Conservation (phyloP, 495 filamentous ascomycete species). For the Clohesyomyces aquaticus region DNA sequence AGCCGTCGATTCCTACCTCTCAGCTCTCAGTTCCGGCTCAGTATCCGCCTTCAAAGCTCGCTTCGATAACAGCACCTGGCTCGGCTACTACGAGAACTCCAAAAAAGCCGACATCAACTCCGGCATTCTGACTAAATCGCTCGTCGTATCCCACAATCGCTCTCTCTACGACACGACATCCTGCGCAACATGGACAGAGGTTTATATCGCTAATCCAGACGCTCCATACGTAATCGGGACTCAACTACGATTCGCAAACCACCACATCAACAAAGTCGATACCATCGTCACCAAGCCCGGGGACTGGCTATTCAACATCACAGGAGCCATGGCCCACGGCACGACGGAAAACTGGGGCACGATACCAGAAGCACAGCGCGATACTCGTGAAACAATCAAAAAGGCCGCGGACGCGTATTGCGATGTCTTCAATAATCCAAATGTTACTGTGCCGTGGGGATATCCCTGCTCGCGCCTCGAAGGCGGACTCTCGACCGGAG, state of each 20-base stretch:
- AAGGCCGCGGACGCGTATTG: constrained; percentile 56
- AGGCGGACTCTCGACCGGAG: constrained; percentile 46
- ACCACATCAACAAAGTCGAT: constrained; percentile 46
- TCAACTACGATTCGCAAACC: constrained; percentile 52
- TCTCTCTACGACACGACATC: constrained; percentile 53
- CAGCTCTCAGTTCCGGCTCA: constrained; percentile 23
- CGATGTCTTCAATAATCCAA: constrained; percentile 54
- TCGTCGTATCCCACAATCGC: constrained; percentile 55
- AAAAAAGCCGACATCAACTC: constrained; percentile 43
- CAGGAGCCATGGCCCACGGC: constrained; percentile 52
- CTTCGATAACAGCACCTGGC: constrained; percentile 36
- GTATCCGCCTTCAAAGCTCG: constrained; percentile 18
- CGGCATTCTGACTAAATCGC: constrained; percentile 48
- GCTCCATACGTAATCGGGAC: constrained; percentile 58
- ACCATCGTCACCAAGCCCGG: constrained; percentile 52
- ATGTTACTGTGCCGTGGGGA: constrained; percentile 56
- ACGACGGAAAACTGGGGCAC: constrained; percentile 51
- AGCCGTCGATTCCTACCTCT: constrained; percentile 19
- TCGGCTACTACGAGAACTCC: constrained; percentile 48
- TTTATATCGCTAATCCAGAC: constrained; percentile 49
- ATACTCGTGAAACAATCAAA: constrained; percentile 53
- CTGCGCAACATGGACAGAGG: constrained; percentile 59
- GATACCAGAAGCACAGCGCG: constrained; percentile 53
- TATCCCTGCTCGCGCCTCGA: constrained; percentile 51
- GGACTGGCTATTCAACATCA: constrained; percentile 59